Conservation (phyloP, 2,329 filamentous ascomycete species). For the Madurella fahalii region DNA sequence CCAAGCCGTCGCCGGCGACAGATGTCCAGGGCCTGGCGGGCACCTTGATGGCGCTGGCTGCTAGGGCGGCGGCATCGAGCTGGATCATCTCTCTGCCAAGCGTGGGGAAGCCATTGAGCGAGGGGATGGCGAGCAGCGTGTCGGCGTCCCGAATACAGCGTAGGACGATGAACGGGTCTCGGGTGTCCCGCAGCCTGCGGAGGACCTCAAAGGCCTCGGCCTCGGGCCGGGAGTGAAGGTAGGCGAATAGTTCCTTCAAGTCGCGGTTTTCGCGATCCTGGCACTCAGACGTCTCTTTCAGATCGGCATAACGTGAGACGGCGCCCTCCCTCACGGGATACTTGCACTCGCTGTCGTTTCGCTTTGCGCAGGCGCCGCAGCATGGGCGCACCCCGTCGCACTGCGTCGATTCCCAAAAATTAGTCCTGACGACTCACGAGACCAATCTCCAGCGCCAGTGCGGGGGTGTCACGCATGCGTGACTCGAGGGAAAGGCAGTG, state of each 20-base stretch:
- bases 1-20: conserved; percentile 30
- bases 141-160: no score
- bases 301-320: conserved; percentile 14
- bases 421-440: no score
- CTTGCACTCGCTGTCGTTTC: conserved; percentile 9
- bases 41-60: conserved; percentile 24
- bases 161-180: no score
- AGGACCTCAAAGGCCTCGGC: conserved; percentile 23
- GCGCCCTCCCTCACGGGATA: conserved; percentile 16
- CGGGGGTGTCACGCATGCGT: no score
- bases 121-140: no score
- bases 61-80: conserved; percentile 19
- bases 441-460: no score
- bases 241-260: conserved; percentile 20
- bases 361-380: conserved; percentile 13
- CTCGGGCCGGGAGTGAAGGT: conserved; percentile 18
- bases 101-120: background rate
- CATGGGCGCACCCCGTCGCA: conserved; percentile 16
- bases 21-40: conserved; percentile 31
- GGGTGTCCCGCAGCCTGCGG: conserved; percentile 16
- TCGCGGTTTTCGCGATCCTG: conserved; percentile 15
- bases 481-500: no score
- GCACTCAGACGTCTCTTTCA: conserved; percentile 8
- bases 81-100: conserved; percentile 12
- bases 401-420: background rate